These are phyloP conservation scores for Calonectria fujianensis DNA, from an alignment of 2,329 filamentous ascomycete species.

Conservation along the genomic window DNA sequence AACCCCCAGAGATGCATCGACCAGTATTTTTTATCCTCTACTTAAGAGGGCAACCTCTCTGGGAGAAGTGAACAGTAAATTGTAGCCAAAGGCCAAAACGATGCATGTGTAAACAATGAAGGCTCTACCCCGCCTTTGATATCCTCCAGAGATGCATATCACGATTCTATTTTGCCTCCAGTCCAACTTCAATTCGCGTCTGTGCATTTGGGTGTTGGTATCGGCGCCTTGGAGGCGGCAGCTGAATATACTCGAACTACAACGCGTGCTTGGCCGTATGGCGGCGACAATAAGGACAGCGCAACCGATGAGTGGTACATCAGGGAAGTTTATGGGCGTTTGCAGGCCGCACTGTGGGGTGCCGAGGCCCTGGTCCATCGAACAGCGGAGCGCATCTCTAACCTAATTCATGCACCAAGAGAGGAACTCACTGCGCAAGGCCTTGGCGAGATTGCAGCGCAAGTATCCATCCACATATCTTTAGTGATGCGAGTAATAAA, in stretches of 20 bases:
- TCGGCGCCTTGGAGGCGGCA: not conserved
- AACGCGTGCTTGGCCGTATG: not conserved
- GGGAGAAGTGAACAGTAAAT: too few relatives aligned
- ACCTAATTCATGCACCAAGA: too few relatives aligned
- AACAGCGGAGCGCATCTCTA: too few relatives aligned
- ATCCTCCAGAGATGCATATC: not conserved
- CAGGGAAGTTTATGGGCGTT: not conserved
- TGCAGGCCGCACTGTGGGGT: not conserved
- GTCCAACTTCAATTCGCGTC: not conserved
- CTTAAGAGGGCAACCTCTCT: too few relatives aligned
- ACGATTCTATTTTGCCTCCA: not conserved
- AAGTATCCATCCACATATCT: too few relatives aligned
- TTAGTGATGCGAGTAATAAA: too few relatives aligned
- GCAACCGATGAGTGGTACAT: not conserved
- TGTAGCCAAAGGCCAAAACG: too few relatives aligned
- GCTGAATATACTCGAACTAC: not conserved
- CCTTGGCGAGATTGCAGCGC: too few relatives aligned
- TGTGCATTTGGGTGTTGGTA: not conserved
- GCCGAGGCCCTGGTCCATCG: not conserved
- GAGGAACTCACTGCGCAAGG: too few relatives aligned
- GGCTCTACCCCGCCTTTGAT: too few relatives aligned
- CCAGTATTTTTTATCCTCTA: too few relatives aligned
- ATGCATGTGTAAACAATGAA: too few relatives aligned
- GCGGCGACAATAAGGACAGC: not conserved
- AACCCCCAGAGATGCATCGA: not conserved